Conservation (phyloP, 345 rosid species). For the Zanthoxylum bungeanum region DNA sequence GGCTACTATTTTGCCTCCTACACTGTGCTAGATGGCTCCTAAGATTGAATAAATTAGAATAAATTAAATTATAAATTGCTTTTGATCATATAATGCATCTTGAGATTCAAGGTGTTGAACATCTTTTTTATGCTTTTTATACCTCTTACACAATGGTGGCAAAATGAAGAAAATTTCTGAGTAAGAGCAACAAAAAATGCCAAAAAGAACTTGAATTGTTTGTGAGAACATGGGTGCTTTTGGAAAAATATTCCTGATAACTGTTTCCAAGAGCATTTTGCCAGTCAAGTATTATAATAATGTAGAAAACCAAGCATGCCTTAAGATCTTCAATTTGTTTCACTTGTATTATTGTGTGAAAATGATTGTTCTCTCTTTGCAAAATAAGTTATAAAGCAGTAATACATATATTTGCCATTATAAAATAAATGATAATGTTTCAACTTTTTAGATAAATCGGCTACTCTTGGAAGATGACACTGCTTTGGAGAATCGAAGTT, state of each 20-base stretch:
- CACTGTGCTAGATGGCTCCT: slow-evolving; percentile 8
- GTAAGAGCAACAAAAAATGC: neutral
- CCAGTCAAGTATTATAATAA: neutral
- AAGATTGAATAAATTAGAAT: neutral
- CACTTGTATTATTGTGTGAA: slow-evolving; percentile 5
- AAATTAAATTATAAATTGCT: neutral
- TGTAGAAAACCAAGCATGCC: neutral
- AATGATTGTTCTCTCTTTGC: neutral
- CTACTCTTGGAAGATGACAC: slow-evolving; percentile 93
- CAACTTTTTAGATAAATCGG: slow-evolving; percentile 62
- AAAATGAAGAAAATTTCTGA: neutral
- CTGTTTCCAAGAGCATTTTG: neutral
- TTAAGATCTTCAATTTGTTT: neutral
- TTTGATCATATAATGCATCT: neutral
- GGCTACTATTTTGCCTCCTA: neutral
- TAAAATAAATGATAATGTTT: slow-evolving; percentile 7
- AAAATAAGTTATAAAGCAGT: slow-evolving; percentile 4
- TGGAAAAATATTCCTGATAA: neutral
- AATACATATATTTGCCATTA: neutral
- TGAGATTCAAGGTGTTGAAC: neutral
- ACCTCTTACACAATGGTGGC: neutral
- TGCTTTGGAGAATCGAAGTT: slow-evolving; percentile 73
- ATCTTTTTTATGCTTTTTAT: neutral
- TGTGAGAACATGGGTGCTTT: neutral
- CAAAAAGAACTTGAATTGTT: neutral